Base-by-base conservation (phyloP, 1,139 yeast genomes). In the Debaryomycetaceae sp. region DNA sequence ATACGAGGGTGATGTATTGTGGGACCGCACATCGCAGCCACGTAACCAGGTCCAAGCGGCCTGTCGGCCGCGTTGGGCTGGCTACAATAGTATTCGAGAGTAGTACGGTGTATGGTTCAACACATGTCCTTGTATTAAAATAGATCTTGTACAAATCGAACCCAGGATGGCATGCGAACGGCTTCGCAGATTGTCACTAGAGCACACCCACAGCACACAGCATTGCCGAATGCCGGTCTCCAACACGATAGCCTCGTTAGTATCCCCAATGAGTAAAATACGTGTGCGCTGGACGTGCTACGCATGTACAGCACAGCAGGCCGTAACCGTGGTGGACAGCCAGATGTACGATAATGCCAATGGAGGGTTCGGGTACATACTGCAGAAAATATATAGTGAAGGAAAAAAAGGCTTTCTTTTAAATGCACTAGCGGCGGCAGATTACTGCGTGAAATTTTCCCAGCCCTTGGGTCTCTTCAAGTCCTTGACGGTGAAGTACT, bases 401-500 rank as follows among this genome's bases (percentile, higher is more conserved):
- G 20, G 20, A 17, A 17, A 17, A 17, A 17, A 17, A 17, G 20
- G 20, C 4, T 17, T 17, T 17, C 20, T 17, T 17, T 4, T 17
- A 17, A 17, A 17, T 17, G 20, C 20, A 17, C 20, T 17, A 17
- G 20, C 20, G 11, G 31, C 11, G 22, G 8, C 37, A 36, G 38
- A 22, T 43, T 49, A 64, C 50, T 52, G 56, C 46, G 78, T 61
- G 50, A 72, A 80, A 56, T 78, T 70, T 57, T 81, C 83, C 96
- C 96, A 89, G 38, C 89, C 91, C 48, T 68, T 68, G 47, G 95
- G 95, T 62, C 86, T 83, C 49, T 76, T 72, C 54, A 83, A 65
- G 47, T 79, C 79, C 62, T 78, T 77, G 49, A 83, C 72, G 42
- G 78, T 76, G 70, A 79, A 87, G 72, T 75, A 91, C 60, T 83